A percentile compares a stretch with the other conserved stretches of the same genome.
Conservation (phyloP, 306 rosid genomes). For the Datisca glomerata region DNA sequence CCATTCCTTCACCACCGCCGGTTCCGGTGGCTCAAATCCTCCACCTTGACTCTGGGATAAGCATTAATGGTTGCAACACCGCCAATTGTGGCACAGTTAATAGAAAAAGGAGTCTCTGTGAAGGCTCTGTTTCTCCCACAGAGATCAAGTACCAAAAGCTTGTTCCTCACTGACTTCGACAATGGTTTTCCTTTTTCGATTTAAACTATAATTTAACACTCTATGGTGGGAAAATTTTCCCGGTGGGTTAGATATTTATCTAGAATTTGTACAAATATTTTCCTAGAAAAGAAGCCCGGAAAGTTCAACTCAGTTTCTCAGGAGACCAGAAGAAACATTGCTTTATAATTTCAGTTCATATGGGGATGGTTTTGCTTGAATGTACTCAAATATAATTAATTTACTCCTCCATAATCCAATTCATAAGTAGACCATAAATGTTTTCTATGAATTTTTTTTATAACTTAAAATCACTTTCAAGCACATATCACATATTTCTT, state of each 20-base stretch:
- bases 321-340: not conserved
- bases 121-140: slow-evolving; percentile 50
- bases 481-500: too few species aligned
- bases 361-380: too few species aligned
- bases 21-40: too few species aligned
- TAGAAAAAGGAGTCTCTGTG: slow-evolving; percentile 58
- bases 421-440: too few species aligned
- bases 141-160: slow-evolving; percentile 68
- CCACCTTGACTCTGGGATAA: slow-evolving; percentile 39
- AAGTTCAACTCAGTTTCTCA: too few species aligned
- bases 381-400: too few species aligned
- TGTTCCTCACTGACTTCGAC: slow-evolving; percentile 41
- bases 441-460: too few species aligned
- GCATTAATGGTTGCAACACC: slow-evolving; percentile 18
- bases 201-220: not conserved
- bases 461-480: too few species aligned
- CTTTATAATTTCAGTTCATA: not conserved
- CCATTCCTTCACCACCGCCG: slow-evolving; percentile 47
- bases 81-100: slow-evolving; percentile 41
- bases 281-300: not conserved
- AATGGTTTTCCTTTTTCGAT: slow-evolving; percentile 10
- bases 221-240: not conserved
- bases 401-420: too few species aligned
- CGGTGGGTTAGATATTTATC: not conserved
- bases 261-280: not conserved